These are phyloP conservation scores for Chrysosporium keratinophilum DNA, from an alignment of 2,329 filamentous ascomycete genomes.

Conservation along the genomic window DNA sequence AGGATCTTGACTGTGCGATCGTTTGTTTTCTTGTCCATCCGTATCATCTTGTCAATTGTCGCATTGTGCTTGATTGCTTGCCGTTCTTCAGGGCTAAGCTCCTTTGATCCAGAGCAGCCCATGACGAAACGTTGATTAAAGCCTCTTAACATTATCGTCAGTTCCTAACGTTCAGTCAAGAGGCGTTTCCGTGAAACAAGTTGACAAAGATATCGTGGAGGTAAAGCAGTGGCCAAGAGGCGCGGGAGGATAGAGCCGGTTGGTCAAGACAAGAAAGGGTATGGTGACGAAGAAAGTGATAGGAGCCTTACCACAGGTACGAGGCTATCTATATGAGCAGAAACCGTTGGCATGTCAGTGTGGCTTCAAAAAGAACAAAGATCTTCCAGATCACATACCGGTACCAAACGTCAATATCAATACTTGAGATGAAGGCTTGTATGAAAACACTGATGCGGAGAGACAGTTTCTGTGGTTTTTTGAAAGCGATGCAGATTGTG, in stretches of 20 bases:
- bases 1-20: conserved; percentile 86
- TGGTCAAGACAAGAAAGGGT: background rate
- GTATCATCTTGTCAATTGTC: conserved; percentile 78
- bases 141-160: background rate
- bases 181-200: background rate
- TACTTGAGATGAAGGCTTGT: background rate
- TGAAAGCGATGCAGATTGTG: background rate
- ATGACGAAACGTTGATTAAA: conserved; percentile 20
- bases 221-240: background rate
- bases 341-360: background rate
- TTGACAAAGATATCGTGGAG: background rate
- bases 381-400: background rate
- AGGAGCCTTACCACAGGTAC: background rate
- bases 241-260: background rate
- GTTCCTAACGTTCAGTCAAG: background rate
- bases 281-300: background rate
- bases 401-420: background rate
- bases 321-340: background rate
- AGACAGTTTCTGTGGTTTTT: background rate
- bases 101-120: conserved; percentile 38
- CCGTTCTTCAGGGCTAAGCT: conserved; percentile 31
- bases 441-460: background rate
- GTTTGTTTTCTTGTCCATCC: conserved; percentile 77
- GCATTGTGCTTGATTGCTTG: conserved; percentile 36
- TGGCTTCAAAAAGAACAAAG: background rate